Conservation (phyloP, 768 basidiomycete species). For the Austroboletus festivus region DNA sequence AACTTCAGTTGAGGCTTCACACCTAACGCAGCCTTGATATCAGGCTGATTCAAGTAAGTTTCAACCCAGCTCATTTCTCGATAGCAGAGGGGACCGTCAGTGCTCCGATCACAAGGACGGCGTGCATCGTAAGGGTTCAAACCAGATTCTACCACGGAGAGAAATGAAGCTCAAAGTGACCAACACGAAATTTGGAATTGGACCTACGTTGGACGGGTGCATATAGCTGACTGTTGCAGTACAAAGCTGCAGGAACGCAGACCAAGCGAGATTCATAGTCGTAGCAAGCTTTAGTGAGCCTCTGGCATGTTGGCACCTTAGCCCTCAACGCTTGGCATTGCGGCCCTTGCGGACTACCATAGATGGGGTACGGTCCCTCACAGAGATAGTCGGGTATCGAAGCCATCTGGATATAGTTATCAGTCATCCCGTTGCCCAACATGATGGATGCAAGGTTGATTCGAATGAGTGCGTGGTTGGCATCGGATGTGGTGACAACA, state of each 20-base stretch:
- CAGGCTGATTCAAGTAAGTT: conserved; percentile 76
- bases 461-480: conserved; percentile 44
- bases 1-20: conserved; percentile 59
- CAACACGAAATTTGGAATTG: neutral
- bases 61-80: conserved; percentile 85
- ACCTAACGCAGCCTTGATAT: conserved; percentile 76
- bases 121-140: conserved; percentile 91
- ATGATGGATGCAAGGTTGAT: conserved; percentile 84
- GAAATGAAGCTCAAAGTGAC: neutral
- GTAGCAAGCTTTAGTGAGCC: conserved; percentile 71
- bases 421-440: conserved; percentile 85
- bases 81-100: conserved; percentile 76
- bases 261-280: conserved; percentile 53
- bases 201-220: conserved; percentile 66
- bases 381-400: conserved; percentile 82
- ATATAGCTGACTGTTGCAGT: conserved; percentile 76
- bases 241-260: conserved; percentile 71
- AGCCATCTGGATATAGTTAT: conserved; percentile 78
- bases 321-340: conserved; percentile 59
- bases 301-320: conserved; percentile 73
- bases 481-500: conserved; percentile 39
- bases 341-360: conserved; percentile 62
- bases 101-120: conserved; percentile 62
- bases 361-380: conserved; percentile 79
- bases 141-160: conserved; percentile 48